Percentiles rank a stretch among this genome's conserved stretches.
Conservation (phyloP, 768 basidiomycete species). For the Leccinum disarticulatum region DNA sequence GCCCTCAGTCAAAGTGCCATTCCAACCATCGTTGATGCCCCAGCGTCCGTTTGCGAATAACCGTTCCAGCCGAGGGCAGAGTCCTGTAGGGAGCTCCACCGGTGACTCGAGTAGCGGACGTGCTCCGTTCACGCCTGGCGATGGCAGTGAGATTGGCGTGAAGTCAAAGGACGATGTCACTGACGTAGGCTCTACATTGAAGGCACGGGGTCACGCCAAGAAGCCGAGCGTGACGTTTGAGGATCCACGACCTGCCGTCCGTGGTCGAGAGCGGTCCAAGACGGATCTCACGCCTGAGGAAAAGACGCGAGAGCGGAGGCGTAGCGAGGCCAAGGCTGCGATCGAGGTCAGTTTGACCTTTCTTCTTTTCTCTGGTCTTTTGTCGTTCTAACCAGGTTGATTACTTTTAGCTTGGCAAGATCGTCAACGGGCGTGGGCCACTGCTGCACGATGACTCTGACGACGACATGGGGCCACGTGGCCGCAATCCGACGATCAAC, state of each 20-base stretch:
- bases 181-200: constrained; percentile 30
- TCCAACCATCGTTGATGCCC: constrained; percentile 29
- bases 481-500: constrained; percentile 33
- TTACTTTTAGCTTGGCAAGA: constrained; percentile 70
- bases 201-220: constrained; percentile 43
- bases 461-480: constrained; percentile 35
- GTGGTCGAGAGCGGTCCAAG: constrained; percentile 33
- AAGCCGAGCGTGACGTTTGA: constrained; percentile 71
- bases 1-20: constrained; percentile 21
- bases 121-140: constrained; percentile 72
- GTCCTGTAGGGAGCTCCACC: constrained; percentile 76
- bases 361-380: not conserved
- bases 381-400: constrained; percentile 8
- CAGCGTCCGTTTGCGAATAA: constrained; percentile 57
- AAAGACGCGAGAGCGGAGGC: constrained; percentile 68
- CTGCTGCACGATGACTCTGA: constrained; percentile 50
- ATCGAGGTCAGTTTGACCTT: constrained; percentile 60
- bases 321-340: constrained; percentile 82
- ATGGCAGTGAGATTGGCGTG: constrained; percentile 63
- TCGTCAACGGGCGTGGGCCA: constrained; percentile 76
- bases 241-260: constrained; percentile 39
- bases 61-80: constrained; percentile 46
- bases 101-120: constrained; percentile 82
- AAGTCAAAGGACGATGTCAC: constrained; percentile 21
- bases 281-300: constrained; percentile 42